A percentile compares a stretch with the other conserved stretches of the same genome.
These are phyloP conservation scores for Inga laurina DNA, from an alignment of 306 rosid species.

Conservation along the genomic window DNA sequence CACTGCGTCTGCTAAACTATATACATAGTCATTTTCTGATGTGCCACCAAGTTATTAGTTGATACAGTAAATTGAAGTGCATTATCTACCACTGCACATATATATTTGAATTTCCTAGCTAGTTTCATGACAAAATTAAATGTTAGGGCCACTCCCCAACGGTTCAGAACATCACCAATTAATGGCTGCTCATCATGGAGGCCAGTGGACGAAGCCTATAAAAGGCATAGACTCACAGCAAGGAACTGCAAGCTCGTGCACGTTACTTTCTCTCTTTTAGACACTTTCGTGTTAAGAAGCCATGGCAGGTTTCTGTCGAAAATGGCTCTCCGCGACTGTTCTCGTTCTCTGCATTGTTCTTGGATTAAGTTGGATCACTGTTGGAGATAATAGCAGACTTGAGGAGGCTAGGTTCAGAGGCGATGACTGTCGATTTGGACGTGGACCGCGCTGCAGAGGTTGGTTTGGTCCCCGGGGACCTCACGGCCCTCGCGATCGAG, in stretches of 20 bases:
- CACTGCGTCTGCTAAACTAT: not conserved
- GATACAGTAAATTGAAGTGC: not conserved
- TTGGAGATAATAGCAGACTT: slow-evolving; percentile 52
- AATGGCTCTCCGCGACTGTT: slow-evolving; percentile 53
- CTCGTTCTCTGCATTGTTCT: slow-evolving; percentile 57
- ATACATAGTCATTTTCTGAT: not conserved
- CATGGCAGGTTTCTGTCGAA: slow-evolving; percentile 43
- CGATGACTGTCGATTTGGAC: slow-evolving; percentile 52
- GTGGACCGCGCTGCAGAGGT: slow-evolving; percentile 53
- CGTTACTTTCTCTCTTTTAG: not conserved
- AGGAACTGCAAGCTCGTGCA: not conserved
- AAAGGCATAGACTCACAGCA: slow-evolving; percentile 20
- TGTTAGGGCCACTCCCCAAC: slow-evolving; percentile 51
- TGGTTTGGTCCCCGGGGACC: slow-evolving; percentile 53
- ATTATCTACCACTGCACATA: not conserved
- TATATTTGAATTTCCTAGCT: slow-evolving; percentile 32
- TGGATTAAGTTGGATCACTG: slow-evolving; percentile 43
- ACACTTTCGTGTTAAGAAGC: not conserved
- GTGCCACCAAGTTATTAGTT: not conserved
- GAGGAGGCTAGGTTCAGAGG: slow-evolving; percentile 46
- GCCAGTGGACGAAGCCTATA: slow-evolving; percentile 46
- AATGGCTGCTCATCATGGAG: slow-evolving; percentile 1
- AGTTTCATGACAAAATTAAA: slow-evolving; percentile 27
- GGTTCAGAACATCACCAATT: slow-evolving; percentile 42
- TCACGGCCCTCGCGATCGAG: slow-evolving; percentile 42